Evolutionary conservation across 139 green algal genomes (phyloP), one percentile per base, ranked within the genome.

Genomic region (Coccomyxa sp.): DNA sequence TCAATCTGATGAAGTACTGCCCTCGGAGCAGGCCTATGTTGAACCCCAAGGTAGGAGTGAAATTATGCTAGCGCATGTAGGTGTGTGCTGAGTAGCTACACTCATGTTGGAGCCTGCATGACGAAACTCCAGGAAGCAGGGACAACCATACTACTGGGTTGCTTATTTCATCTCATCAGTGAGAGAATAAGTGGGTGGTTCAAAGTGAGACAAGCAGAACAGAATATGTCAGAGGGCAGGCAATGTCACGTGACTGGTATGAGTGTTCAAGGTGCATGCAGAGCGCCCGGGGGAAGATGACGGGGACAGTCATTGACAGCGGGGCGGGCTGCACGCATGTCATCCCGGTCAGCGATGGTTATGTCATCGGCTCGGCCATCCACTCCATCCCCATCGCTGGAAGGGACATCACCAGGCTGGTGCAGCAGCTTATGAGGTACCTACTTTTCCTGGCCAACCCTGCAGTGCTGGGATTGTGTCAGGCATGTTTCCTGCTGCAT

Each of bases 311-410:
- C 55, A 80, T 96, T 14, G 92, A 97, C 76, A 86, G 75, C 3
- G 92, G 92, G 10, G 90, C 95, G 34, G 92, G 91, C n/a, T 84
- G 88, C 35, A 94, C 92, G 2, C 87, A 93, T 77, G 83, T 93
- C 37, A 90, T 97, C 8, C 93, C 93, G 0, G 88, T 97, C 36
- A 82, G 85, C 29, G 90, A 97, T 39, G 93, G 93, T 36, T 95
- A 89, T 79, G 92, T 95, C 27, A 82, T 97, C 18, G 85, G 82
- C 31, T 82, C 64, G 31, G 80, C 73, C 75, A 93, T 92, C 37
- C 82, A 86, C 41, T 87, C 74, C 35, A 88, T 95, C n/a, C 91
- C 92, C 2, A 78, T 95, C 68, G 93, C 88, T 34, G 93, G 93
- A 27, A 50, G 84, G 12, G 85, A 90, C 40, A 77, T 94, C 38